A percentile compares a stretch with the other conserved stretches of the same genome.
Evolutionary conservation across 148 eudicot genomes (phyloP).

Genomic region (Chenopodium formosanum): DNA sequence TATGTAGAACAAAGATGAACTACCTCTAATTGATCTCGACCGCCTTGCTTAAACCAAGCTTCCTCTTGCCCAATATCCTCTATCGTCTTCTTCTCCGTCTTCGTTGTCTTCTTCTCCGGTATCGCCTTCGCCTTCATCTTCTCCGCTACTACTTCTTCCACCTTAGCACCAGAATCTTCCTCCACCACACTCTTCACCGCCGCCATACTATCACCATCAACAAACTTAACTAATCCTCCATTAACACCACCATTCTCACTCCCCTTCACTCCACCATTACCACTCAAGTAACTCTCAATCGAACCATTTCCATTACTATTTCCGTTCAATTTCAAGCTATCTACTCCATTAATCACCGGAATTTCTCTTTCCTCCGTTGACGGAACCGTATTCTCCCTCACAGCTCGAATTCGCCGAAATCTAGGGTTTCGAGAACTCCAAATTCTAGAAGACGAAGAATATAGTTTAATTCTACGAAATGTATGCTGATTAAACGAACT

Average conservation of each 20-base stretch:
- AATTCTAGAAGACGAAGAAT: constrained; percentile 10
- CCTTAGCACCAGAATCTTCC: constrained; percentile 7
- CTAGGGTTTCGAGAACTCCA: constrained; percentile 19
- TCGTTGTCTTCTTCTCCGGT: not conserved
- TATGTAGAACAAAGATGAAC: not conserved
- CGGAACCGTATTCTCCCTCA: constrained; percentile 36
- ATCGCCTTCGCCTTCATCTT: constrained; percentile 5
- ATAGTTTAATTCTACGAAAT: constrained; percentile 25
- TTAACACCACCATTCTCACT: constrained; percentile 33
- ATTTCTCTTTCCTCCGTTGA: constrained; percentile 43
- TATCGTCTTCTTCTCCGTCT: constrained; percentile 51
- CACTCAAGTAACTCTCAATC: constrained; percentile 26
- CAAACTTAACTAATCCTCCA: constrained; percentile 53
- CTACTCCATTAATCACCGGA: constrained; percentile 39
- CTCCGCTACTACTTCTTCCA: constrained; percentile 15
- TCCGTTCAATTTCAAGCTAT: constrained; percentile 33
- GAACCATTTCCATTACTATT: constrained; percentile 40
- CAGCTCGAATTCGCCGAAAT: constrained; percentile 33
- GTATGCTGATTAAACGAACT: constrained; percentile 29
- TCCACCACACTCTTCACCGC: constrained; percentile 10
- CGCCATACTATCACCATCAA: constrained; percentile 48
- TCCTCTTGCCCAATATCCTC: constrained; percentile 99
- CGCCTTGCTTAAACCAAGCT: constrained; percentile 81
- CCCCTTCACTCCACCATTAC: constrained; percentile 34
- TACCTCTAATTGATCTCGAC: constrained; percentile 65